A percentile compares a stretch with the other conserved stretches of the same genome.
Evolutionary conservation across 306 rosid genomes (phyloP).

Genomic region (Cucumis melo): DNA sequence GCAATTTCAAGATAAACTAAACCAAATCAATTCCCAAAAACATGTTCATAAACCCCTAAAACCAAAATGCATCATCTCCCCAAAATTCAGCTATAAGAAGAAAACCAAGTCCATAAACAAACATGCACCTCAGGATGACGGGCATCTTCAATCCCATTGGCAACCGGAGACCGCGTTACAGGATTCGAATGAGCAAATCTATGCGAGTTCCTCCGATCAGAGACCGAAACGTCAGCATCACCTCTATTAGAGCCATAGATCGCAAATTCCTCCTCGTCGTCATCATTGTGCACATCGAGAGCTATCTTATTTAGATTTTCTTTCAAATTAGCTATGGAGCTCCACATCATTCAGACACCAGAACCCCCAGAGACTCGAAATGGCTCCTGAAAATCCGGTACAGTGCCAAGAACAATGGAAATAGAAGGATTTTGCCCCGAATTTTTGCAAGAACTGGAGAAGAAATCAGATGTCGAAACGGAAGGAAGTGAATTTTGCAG

Average conservation of each 20-base stretch:
- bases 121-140: constrained; percentile 38
- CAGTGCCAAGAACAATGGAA: not conserved
- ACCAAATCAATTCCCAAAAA: not conserved
- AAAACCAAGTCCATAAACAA: not conserved
- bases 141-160: constrained; percentile 40
- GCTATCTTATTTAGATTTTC: constrained; percentile 83
- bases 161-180: constrained; percentile 27
- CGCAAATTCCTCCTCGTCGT: constrained; percentile 42
- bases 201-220: constrained; percentile 67
- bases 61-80: not conserved
- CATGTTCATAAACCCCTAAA: constrained; percentile 1
- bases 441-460: not conserved
- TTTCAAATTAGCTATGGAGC: constrained; percentile 67
- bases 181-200: constrained; percentile 37
- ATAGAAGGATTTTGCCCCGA: not conserved
- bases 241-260: constrained; percentile 24
- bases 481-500: not conserved
- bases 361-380: not conserved
- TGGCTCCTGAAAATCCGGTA: not conserved
- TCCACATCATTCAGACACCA: constrained; percentile 49
- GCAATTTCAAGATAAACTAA: not conserved
- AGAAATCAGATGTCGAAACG: not conserved
- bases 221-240: constrained; percentile 17
- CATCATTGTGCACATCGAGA: constrained; percentile 61
- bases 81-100: not conserved